These are phyloP conservation scores for Brassica nigra DNA, from an alignment of 345 rosid species.

Conservation along the genomic window DNA sequence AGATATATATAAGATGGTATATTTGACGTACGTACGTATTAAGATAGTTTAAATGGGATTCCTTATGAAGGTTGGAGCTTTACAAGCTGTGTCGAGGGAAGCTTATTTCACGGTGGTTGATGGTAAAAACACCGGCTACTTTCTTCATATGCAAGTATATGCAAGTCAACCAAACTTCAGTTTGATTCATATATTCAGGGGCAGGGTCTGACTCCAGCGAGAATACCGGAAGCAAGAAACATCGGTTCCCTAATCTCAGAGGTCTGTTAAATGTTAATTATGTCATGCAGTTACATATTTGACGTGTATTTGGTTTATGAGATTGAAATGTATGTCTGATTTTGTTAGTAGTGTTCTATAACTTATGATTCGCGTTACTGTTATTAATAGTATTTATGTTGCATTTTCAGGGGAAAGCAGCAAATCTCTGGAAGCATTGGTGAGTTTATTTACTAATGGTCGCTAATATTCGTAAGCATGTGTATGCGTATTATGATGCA, in stretches of 20 bases:
- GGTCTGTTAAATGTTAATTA: conserved; percentile 43
- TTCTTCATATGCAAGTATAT: neutral
- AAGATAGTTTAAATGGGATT: neutral
- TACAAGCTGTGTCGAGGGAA: conserved; percentile 78
- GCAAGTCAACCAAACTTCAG: neutral
- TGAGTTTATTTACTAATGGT: conserved; percentile 38
- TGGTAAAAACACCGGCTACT: conserved; percentile 38
- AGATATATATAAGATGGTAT: neutral
- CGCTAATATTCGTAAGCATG: neutral
- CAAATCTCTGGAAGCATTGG: conserved; percentile 85
- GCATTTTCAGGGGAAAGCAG: conserved; percentile 67
- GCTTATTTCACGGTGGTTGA: conserved; percentile 69
- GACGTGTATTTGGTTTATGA: conserved; percentile 1
- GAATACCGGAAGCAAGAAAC: conserved; percentile 46
- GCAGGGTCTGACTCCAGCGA: conserved; percentile 62
- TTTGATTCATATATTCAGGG: conserved; percentile 33
- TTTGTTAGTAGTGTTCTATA: too few relatives aligned
- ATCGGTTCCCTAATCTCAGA: conserved; percentile 62
- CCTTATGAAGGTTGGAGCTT: conserved; percentile 69
- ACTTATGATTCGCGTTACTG: neutral
- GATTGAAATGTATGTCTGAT: neutral
- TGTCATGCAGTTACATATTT: neutral
- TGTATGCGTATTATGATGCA: neutral
- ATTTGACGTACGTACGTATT: too few relatives aligned
- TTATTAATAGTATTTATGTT: neutral